These are phyloP conservation scores for Leccinum boreale DNA, from an alignment of 768 basidiomycete genomes.

Conservation along the genomic window DNA sequence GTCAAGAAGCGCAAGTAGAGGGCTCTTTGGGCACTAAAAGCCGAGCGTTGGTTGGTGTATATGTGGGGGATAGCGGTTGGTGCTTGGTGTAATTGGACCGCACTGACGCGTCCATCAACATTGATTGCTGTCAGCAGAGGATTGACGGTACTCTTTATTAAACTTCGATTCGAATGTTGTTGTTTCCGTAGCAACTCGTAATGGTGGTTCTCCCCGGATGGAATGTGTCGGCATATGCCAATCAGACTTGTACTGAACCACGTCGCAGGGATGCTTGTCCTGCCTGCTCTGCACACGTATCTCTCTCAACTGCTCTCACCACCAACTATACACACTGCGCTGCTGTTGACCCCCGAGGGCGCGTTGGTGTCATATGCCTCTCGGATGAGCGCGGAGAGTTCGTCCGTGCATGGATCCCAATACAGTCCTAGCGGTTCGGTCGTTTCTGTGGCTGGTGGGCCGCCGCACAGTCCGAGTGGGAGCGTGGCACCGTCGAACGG, in stretches of 20 bases:
- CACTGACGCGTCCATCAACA: conserved; percentile 2
- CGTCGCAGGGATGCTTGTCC: conserved; percentile 54
- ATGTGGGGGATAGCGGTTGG: conserved; percentile 10
- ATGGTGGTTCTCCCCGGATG: conserved; percentile 17
- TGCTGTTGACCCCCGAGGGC: conserved; percentile 70
- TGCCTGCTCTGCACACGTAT: conserved; percentile 62
- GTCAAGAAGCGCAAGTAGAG: conserved; percentile 75
- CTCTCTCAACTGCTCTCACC: conserved; percentile 55
- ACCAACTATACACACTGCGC: conserved; percentile 64
- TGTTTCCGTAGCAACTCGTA: conserved; percentile 21
- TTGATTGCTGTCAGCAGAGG: conserved; percentile 1
- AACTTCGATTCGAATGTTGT: conserved; percentile 2
- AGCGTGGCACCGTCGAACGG: conserved; percentile 8
- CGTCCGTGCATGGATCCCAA: neutral
- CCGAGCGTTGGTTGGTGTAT: conserved; percentile 7
- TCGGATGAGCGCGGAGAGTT: conserved; percentile 31
- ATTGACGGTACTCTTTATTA: conserved; percentile 1
- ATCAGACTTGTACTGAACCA: neutral
- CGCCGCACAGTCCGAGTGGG: conserved; percentile 10
- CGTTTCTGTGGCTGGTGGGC: neutral
- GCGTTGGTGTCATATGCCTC: conserved; percentile 68
- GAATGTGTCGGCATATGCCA: conserved; percentile 2
- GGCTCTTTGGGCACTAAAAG: conserved; percentile 3
- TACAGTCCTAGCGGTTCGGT: conserved; percentile 6
- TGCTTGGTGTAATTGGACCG: neutral